phyloP scores from a whole-genome alignment of 2,329 filamentous ascomycete species.

The Fusarium nygamai region DNA sequence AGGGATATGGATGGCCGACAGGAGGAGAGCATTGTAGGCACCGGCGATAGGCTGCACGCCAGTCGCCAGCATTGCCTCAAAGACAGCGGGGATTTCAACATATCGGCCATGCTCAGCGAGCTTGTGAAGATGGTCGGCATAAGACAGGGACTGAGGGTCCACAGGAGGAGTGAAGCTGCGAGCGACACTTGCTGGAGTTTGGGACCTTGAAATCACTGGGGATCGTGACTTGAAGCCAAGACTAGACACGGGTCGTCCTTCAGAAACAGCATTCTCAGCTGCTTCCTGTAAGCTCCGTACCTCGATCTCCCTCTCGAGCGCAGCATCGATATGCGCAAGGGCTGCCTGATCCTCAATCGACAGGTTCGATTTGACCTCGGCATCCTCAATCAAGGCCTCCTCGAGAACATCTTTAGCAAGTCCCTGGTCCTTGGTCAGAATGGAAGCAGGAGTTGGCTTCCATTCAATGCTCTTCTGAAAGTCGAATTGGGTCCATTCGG shows the following conservation, averaged over 20 bases:
- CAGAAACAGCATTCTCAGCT: slow-evolving; percentile 53
- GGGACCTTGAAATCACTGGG: slow-evolving; percentile 53
- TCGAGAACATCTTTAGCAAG: slow-evolving; percentile 47
- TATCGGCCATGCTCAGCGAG: slow-evolving; percentile 78
- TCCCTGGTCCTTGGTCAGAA: slow-evolving; percentile 69
- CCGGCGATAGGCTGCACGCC: slow-evolving; percentile 82
- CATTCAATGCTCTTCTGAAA: slow-evolving; percentile 90
- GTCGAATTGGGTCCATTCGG: slow-evolving; percentile 92
- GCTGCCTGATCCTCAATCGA: slow-evolving; percentile 64
- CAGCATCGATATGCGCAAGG: slow-evolving; percentile 85
- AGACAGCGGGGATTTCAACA: slow-evolving; percentile 88
- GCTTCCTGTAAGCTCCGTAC: slow-evolving; percentile 58
- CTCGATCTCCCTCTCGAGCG: slow-evolving; percentile 81
- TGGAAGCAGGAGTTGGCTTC: slow-evolving; percentile 71
- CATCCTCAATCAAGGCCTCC: slow-evolving; percentile 48
- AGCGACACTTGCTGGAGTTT: slow-evolving; percentile 57
- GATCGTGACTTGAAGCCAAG: slow-evolving; percentile 54
- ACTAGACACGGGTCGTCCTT: slow-evolving; percentile 51
- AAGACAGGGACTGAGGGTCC: slow-evolving; percentile 73
- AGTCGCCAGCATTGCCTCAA: slow-evolving; percentile 87
- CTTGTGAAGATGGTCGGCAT: slow-evolving; percentile 81
- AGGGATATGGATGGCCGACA: slow-evolving; percentile 85
- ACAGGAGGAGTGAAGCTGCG: slow-evolving; percentile 70
- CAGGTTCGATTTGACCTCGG: slow-evolving; percentile 52
- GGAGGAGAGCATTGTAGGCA: slow-evolving; percentile 92